Percentiles rank a stretch among this genome's conserved stretches.
Conservation (phyloP, 2,329 filamentous ascomycete genomes). For the Neopestalotiopsis clavispora region DNA sequence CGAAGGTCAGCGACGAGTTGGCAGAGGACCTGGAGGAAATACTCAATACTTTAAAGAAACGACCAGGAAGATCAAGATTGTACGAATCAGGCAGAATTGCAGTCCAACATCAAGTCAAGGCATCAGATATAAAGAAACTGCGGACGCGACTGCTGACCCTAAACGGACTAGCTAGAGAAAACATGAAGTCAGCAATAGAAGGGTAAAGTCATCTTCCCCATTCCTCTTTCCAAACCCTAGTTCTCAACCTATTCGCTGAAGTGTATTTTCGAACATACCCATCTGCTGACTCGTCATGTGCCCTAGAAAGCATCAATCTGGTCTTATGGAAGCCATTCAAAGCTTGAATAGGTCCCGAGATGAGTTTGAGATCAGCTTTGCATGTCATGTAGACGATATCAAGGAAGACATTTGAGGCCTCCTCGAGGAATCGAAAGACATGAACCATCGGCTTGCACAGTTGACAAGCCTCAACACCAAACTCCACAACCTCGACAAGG, state of each 20-base stretch:
- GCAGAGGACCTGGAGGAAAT: not conserved
- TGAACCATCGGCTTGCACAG: not conserved
- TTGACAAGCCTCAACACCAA: not conserved
- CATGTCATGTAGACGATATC: not conserved
- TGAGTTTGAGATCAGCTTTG: not conserved
- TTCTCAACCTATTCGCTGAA: too few relatives aligned
- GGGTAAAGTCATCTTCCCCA: too few relatives aligned
- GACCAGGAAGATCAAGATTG: not conserved
- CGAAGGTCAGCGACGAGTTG: not conserved
- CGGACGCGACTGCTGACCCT: too few relatives aligned
- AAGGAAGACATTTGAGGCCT: not conserved
- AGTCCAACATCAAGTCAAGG: too few relatives aligned
- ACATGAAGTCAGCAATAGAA: too few relatives aligned
- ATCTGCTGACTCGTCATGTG: not conserved
- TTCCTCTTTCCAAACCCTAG: too few relatives aligned
- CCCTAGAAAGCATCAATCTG: not conserved
- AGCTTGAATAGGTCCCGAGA: not conserved
- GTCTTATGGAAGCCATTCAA: not conserved
- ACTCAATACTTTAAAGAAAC: not conserved
- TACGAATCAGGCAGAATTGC: not conserved
- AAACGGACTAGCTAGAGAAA: too few relatives aligned
- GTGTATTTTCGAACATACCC: too few relatives aligned
- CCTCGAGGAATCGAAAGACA: not conserved
- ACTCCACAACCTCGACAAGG: not conserved
- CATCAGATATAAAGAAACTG: too few relatives aligned